A percentile compares a stretch with the other conserved stretches of the same genome.
phyloP scores from a whole-genome alignment of 805 yeast genomes.

The Saccharomyces cerevisiae region DNA sequence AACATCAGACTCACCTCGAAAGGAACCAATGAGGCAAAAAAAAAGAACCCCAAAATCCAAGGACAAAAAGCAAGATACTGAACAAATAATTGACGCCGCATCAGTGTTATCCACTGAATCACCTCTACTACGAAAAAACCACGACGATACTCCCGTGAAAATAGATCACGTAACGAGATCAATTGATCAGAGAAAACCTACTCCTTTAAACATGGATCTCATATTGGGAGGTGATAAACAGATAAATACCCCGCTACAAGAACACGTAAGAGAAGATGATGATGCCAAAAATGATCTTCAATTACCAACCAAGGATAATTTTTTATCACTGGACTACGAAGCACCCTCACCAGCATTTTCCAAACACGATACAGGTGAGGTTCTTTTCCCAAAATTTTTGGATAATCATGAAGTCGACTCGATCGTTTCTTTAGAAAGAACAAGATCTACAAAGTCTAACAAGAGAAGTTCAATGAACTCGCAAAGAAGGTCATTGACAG shows the following conservation, averaged over 20 bases:
- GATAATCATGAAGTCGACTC: slow-evolving; percentile 64
- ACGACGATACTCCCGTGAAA: neutral
- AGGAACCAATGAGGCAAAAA: neutral
- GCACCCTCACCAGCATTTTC: slow-evolving; percentile 2
- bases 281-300: neutral
- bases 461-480: slow-evolving; percentile 28
- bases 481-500: slow-evolving; percentile 24
- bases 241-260: neutral
- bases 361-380: slow-evolving; percentile 41
- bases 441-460: slow-evolving; percentile 49
- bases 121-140: neutral
- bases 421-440: slow-evolving; percentile 63
- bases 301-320: neutral
- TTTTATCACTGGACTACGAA: neutral
- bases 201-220: slow-evolving; percentile 20
- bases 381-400: slow-evolving; percentile 63
- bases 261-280: neutral
- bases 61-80: neutral
- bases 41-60: neutral
- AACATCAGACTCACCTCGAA: slow-evolving; percentile 2
- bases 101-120: neutral
- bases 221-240: neutral
- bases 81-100: neutral
- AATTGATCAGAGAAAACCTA: slow-evolving; percentile 17
- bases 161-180: neutral